Conservation (phyloP, 805 yeast genomes). For the Myxozyma melibiosi region DNA sequence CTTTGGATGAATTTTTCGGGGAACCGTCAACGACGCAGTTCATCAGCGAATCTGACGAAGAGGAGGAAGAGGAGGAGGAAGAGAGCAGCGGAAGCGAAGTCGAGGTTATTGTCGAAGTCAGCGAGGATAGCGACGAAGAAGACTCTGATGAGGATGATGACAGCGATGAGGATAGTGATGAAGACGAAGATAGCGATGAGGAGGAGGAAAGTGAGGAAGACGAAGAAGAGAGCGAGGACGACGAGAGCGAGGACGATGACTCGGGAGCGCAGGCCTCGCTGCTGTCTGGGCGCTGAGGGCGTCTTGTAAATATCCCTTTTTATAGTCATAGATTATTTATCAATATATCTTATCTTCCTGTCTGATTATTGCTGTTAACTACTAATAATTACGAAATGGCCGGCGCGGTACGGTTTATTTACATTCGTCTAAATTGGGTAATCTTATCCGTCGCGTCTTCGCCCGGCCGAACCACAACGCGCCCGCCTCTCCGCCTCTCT, state of each 20-base stretch:
- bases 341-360: too few species aligned
- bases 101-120: conserved; percentile 41
- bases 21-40: conserved; percentile 42
- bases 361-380: too few species aligned
- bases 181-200: conserved; percentile 6
- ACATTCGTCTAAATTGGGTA: too few species aligned
- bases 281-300: conserved; percentile 6
- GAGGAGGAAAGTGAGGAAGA: conserved; percentile 6
- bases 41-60: conserved; percentile 25
- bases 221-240: not conserved
- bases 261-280: not conserved
- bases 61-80: conserved; percentile 41
- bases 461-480: too few species aligned
- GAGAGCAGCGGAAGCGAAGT: conserved; percentile 42
- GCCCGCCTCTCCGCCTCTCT: too few species aligned
- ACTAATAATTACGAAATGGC: too few species aligned
- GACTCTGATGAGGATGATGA: conserved; percentile 14
- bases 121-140: conserved; percentile 38
- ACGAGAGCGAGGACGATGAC: conserved; percentile 10
- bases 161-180: conserved; percentile 1
- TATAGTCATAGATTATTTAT: too few species aligned
- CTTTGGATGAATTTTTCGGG: conserved; percentile 80
- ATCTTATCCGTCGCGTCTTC: too few species aligned
- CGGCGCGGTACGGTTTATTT: too few species aligned
- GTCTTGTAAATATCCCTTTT: too few species aligned